phyloP scores from a whole-genome alignment of 1,284 basidiomycete species.

The Ganoderma lingzhi region DNA sequence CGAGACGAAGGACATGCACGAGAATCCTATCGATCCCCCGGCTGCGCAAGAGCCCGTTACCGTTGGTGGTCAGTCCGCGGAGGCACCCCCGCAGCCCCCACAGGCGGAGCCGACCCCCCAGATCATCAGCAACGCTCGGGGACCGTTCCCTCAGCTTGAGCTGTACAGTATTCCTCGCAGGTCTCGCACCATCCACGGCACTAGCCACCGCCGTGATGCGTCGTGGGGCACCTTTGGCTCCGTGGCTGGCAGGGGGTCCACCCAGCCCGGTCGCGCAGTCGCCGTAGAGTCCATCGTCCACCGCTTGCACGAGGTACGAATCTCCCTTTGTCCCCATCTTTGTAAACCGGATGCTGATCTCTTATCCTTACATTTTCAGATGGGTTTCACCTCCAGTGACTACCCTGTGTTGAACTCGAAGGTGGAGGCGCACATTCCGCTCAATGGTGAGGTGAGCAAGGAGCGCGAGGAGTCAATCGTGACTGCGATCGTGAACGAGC shows the following conservation, averaged over 20 bases:
- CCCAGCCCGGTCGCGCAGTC: constrained; percentile 25
- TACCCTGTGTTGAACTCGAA: constrained; percentile 61
- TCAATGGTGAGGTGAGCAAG: constrained; percentile 43
- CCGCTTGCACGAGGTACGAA: constrained; percentile 37
- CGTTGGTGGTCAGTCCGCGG: constrained; percentile 17
- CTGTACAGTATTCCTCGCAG: constrained; percentile 55
- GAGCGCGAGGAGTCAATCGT: constrained; percentile 51
- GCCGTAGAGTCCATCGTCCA: constrained; percentile 31
- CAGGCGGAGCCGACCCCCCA: constrained; percentile 36
- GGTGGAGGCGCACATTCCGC: constrained; percentile 59
- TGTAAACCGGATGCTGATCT: no score
- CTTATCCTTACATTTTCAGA: constrained; percentile 48
- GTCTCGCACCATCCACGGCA: constrained; percentile 39
- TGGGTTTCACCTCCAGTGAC: constrained; percentile 70
- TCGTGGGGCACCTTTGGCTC: constrained; percentile 24
- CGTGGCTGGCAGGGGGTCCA: constrained; percentile 7
- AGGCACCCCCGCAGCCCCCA: constrained; percentile 12
- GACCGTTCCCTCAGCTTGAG: constrained; percentile 66
- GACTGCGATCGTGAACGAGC: constrained; percentile 67
- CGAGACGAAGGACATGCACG: constrained; percentile 28
- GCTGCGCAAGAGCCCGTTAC: constrained; percentile 18
- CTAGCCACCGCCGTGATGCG: constrained; percentile 29
- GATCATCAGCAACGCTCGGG: constrained; percentile 66
- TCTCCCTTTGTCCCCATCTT: neutral
- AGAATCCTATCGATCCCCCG: constrained; percentile 21